phyloP scores from a whole-genome alignment of 1,284 basidiomycete species.

The Marasmius fiardii region DNA sequence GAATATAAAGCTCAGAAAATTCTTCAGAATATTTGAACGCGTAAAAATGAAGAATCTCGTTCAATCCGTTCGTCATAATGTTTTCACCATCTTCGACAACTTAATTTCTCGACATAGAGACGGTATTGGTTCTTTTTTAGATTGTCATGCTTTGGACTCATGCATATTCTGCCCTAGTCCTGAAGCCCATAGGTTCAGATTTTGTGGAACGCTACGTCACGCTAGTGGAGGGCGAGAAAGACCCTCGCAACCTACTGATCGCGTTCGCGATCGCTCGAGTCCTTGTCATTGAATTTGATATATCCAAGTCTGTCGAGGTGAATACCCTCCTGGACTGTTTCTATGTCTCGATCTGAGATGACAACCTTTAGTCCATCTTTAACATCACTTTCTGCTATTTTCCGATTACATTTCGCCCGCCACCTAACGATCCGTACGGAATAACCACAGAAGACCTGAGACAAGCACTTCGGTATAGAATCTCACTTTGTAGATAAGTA shows the following conservation, averaged over 20 bases:
- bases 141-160: neutral
- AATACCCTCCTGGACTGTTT: conserved; percentile 18
- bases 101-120: conserved; percentile 73
- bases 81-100: conserved; percentile 82
- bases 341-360: neutral
- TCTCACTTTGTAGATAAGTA: neutral
- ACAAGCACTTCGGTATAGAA: conserved; percentile 58
- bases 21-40: conserved; percentile 66
- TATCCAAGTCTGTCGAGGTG: conserved; percentile 74
- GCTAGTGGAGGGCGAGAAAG: conserved; percentile 94
- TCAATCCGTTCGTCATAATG: conserved; percentile 79
- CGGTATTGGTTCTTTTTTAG: conserved; percentile 39
- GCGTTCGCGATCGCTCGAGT: conserved; percentile 88
- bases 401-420: conserved; percentile 95
- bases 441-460: conserved; percentile 91
- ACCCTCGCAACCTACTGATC: conserved; percentile 91
- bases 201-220: conserved; percentile 78
- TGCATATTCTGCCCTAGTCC: conserved; percentile 35
- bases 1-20: conserved; percentile 5
- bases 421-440: conserved; percentile 92
- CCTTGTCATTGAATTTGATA: conserved; percentile 86
- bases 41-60: conserved; percentile 81
- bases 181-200: conserved; percentile 69
- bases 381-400: conserved; percentile 99
- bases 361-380: conserved; percentile 72